Evolutionary conservation across 140 eudicot species (phyloP), one percentile per base, ranked within the genome.

Genomic region (Senecio squalidus): DNA sequence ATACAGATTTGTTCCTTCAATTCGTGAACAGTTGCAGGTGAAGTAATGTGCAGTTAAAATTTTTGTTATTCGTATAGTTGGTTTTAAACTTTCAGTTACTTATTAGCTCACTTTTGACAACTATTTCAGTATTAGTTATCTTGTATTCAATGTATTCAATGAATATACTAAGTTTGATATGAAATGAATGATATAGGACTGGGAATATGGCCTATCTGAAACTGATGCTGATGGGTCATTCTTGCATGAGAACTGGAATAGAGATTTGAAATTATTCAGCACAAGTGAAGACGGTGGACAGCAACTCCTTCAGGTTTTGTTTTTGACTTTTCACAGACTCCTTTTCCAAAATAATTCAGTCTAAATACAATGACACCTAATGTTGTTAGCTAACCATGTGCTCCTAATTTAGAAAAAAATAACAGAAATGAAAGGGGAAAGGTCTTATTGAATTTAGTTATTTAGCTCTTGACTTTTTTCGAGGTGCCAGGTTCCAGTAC

Each of bases 201-300:
- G 97, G 97, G 95, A 85, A 71, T 84, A 85, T 65, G 97, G 97
- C 55, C 47, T 89, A 24, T 80, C 82, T 54, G 97, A 89, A 61
- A 89, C 70, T 53, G 86, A 82, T 76, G 97, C 93, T 5, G 95
- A 89, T 80, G 97, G 95, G 21, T 85, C 97, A 27, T 85, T 85
- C 71, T 80, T 89, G 78, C 95, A 89, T 69, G 97, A 85, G 69
- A 85, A 89, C 68, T 89, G 97, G 95, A 89, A 89, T 79, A 80
- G 73, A 75, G 95, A 89, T 72, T 76, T 89, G 51, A 78, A 77
- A 18, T 85, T 89, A 31, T 89, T 89, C 52, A 71, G 80, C 64
- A 81, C 79, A 57, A 78, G 86, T 29, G 95, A 89, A 76, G 84
- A 85, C 48, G 95, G 95, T 40, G 97, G 97, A 22, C 92, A 80